phyloP scores from a whole-genome alignment of 176 grass and related monocot species.

The Aegilops speltoides region DNA sequence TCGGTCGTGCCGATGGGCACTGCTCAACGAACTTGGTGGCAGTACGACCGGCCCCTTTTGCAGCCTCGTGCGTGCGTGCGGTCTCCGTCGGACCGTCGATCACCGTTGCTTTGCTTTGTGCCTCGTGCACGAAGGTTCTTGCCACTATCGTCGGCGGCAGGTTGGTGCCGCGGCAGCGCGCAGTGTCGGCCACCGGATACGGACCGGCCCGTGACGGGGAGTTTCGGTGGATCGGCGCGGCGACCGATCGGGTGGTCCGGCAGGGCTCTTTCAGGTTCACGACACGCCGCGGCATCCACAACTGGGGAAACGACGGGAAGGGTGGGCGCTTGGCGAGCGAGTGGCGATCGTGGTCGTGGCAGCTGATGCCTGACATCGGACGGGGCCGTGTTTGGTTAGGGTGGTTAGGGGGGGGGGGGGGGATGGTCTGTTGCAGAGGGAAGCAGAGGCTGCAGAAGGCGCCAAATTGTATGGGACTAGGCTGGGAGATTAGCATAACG shows the following conservation, averaged over 20 bases:
- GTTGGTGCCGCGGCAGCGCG: constrained; percentile 20
- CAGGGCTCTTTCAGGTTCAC: constrained; percentile 2
- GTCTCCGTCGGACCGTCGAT: neutral
- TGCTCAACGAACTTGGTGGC: constrained; percentile 10
- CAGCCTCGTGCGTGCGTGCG: neutral
- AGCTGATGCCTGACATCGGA: neutral
- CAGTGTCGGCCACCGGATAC: constrained; percentile 8
- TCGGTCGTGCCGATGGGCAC: constrained; percentile 1
- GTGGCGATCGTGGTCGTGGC: neutral
- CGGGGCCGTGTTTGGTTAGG: neutral
- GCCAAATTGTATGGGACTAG: neutral
- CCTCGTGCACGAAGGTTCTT: constrained; percentile 16
- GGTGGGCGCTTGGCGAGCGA: neutral
- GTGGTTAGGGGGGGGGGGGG: too few relatives aligned
- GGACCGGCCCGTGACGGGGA: neutral
- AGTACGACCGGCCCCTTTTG: neutral
- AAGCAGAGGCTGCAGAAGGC: neutral
- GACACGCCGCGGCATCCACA: neutral
- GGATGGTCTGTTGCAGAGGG: neutral
- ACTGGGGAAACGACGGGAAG: neutral
- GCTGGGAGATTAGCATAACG: constrained; percentile 14
- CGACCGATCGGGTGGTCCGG: neutral
- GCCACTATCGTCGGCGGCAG: neutral
- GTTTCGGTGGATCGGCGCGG: constrained; percentile 17
- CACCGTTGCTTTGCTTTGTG: neutral